Evolutionary conservation across 2,329 filamentous ascomycete genomes (phyloP).

Genomic region (Fusarium sp.): DNA sequence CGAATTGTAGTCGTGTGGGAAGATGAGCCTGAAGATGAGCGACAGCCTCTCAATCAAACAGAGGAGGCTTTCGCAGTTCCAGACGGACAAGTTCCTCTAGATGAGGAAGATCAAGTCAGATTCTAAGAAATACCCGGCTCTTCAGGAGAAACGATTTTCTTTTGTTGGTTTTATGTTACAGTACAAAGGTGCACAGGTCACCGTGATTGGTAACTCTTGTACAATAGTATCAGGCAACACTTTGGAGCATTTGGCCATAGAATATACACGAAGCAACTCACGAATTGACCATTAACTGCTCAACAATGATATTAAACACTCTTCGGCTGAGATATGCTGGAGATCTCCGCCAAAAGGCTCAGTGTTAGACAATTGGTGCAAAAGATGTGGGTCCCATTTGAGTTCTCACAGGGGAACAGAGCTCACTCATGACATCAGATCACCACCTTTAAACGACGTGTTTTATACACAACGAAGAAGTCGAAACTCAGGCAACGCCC

Average conservation of each 20-base stretch:
- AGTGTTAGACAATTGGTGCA: conserved; percentile 34
- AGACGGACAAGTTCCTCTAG: conserved; percentile 29
- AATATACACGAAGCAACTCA: conserved; percentile 17
- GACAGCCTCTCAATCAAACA: conserved; percentile 33
- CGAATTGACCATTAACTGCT: background rate
- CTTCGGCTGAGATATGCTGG: background rate
- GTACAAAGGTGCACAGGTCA: background rate
- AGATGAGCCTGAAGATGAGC: conserved; percentile 38
- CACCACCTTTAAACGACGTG: conserved; percentile 8
- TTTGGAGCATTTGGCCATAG: conserved; percentile 3
- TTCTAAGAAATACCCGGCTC: conserved; percentile 25
- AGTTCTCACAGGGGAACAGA: conserved; percentile 11
- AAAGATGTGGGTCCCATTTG: conserved; percentile 25
- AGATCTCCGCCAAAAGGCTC: background rate
- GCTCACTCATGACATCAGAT: conserved; percentile 39
- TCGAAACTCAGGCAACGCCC: background rate
- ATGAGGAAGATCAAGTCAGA: conserved; percentile 46
- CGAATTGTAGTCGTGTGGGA: conserved; percentile 48
- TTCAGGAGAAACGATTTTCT: background rate
- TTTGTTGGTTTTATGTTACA: background rate
- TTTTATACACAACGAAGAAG: background rate
- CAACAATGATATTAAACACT: background rate
- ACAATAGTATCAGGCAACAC: background rate
- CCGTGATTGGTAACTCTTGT: background rate
- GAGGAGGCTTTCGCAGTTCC: conserved; percentile 13